Base-by-base conservation (phyloP, 441 rosid genomes). In the Pelargonium cotyledonis region DNA sequence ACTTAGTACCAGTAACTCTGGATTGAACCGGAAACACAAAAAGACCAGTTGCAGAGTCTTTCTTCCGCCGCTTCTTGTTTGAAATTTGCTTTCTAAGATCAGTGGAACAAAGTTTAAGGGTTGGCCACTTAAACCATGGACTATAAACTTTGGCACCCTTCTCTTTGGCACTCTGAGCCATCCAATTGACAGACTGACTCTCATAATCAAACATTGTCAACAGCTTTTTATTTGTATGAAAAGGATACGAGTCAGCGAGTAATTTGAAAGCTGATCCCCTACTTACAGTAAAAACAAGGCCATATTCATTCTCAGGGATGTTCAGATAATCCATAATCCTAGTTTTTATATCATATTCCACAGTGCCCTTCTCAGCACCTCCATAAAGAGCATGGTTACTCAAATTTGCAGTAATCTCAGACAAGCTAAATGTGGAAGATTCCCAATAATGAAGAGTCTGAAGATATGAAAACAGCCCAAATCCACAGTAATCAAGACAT, bases 21-120 rank as follows among this genome's bases (percentile, higher is more conserved):
- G 97, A 91, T 77, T 94, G 99, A n/a, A 87, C 99, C 0, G 97
- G 99, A 72, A 94, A 94, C 77, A 91, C 99, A 77, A 94, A 94
- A 75, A 94, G 73, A 9, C 97, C 99, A 15, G 78, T 85, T 0
- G 97, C 97, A 1, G 96, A 88, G 77, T 88, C 96, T 83, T 88
- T 91, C 86, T 94, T 95, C 81, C 94, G 85, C 85, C 83, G 86
- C 83, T 86, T 94, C 84, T 88, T 94, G 49, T 77, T 85, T 0
- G 88, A 68, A 76, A 94, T 83, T 47, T 88, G 89, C 82, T 94
- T 94, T 80, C 95, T 91, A 82, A 94, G 79, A 82, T 94, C 97
- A 4, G 91, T 85, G 6, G 97, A 94, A 80, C 99, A 94, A 18
- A 89, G 97, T 80, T 94, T 92, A 75, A 94, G 86, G 16, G 92